phyloP scores from a whole-genome alignment of 2,329 filamentous ascomycete species.

The Colletotrichum plurivorum region DNA sequence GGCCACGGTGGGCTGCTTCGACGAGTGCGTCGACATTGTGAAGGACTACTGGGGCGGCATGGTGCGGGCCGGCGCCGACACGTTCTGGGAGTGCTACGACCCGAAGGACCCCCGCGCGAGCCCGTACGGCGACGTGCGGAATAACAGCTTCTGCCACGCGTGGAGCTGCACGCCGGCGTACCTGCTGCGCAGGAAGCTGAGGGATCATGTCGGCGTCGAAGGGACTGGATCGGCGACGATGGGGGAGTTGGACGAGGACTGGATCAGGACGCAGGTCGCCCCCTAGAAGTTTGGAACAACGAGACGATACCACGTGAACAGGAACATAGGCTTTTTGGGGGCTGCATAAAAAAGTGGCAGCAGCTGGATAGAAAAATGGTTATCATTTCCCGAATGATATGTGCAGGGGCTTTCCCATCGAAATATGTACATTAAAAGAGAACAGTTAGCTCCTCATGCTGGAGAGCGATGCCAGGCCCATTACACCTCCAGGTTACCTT shows the following conservation, averaged over 20 bases:
- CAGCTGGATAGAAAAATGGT: constrained; percentile 3
- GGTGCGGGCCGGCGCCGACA: constrained; percentile 49
- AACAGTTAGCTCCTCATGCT: background rate
- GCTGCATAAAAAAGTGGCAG: background rate
- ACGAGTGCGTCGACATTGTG: constrained; percentile 48
- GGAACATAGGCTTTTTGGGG: no score
- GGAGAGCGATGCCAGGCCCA: no score
- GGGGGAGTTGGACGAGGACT: constrained; percentile 24
- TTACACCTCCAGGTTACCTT: no score
- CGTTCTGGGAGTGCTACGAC: constrained; percentile 52
- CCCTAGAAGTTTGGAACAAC: background rate
- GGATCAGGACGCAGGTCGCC: constrained; percentile 15
- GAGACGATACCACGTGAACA: background rate
- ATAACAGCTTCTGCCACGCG: constrained; percentile 52
- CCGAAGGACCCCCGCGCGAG: constrained; percentile 45
- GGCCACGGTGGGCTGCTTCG: constrained; percentile 44
- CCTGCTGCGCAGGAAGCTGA: constrained; percentile 43
- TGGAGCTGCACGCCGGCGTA: constrained; percentile 51
- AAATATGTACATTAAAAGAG: constrained; percentile 24
- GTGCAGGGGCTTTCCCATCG: constrained; percentile 7
- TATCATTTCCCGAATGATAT: constrained; percentile 28
- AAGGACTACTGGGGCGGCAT: constrained; percentile 52
- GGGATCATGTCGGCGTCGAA: constrained; percentile 13
- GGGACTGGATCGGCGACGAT: constrained; percentile 1
- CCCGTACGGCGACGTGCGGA: constrained; percentile 50